A percentile compares a stretch with the other conserved stretches of the same genome.
Evolutionary conservation across 257 asterid species (phyloP).

Genomic region (Leptodermis oblonga): DNA sequence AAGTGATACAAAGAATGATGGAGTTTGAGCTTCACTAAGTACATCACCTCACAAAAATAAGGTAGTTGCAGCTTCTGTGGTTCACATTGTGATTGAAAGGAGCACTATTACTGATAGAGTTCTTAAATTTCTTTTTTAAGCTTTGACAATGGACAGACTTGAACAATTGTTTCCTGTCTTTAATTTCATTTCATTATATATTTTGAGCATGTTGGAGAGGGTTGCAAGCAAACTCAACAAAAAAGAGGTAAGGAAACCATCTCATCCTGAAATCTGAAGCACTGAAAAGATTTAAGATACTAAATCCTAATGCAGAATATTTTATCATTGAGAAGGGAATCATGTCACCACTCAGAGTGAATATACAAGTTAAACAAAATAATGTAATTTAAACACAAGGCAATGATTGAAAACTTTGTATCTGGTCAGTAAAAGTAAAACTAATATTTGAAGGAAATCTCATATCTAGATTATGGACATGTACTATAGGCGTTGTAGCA

Average conservation of each 20-base stretch:
- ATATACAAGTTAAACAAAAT: background rate
- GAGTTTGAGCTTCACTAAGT: background rate
- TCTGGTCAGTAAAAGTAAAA: background rate
- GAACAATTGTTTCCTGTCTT: background rate
- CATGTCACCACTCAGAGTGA: background rate
- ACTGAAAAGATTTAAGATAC: too few relatives aligned
- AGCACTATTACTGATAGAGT: background rate
- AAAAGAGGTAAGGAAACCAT: too few relatives aligned
- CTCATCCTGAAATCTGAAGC: too few relatives aligned
- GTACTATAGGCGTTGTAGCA: background rate
- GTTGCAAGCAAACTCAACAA: background rate
- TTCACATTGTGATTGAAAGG: background rate
- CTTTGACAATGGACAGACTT: background rate
- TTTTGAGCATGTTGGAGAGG: background rate
- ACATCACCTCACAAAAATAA: background rate
- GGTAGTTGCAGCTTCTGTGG: slow-evolving; percentile 1
- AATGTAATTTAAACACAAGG: too few relatives aligned
- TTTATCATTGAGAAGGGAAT: background rate
- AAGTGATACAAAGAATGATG: background rate
- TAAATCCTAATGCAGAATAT: background rate
- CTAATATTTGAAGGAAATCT: background rate
- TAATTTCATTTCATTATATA: background rate
- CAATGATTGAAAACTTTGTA: too few relatives aligned
- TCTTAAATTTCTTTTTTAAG: background rate
- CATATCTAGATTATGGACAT: background rate